Evolutionary conservation across 371 early-diverging fungal genomes (phyloP), one percentile per base, ranked within the genome.

Genomic region (Mortierella sp.): DNA sequence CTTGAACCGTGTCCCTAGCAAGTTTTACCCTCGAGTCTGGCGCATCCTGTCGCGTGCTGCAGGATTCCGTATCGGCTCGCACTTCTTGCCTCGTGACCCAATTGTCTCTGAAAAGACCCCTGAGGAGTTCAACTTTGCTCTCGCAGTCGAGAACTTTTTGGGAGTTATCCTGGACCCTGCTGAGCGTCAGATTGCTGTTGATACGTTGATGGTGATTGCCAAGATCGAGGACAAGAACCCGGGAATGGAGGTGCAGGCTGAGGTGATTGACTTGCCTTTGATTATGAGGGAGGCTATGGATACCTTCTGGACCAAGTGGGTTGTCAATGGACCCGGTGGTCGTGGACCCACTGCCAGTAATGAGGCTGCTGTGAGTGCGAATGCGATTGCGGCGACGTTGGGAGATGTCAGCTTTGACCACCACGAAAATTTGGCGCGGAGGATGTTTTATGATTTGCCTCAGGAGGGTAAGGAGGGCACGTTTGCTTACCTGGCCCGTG

Each of bases 81-180:
- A 90, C 65, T 87, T 87, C 48, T 86, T 97, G 60, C 95, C 95
- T 0, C 84, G 96, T 14, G 95, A 97, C 76, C 97, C 97, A 19
- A 96, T 95, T 7, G 93, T 97, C 11, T 93, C 94, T 63, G 97
- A 97, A 83, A 95, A 94, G 89, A 96, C 97, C 1, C 92, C 97
- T 0, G 96, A 96, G 70, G 97, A 97, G 79, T 93, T 92, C 89
- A 94, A 92, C 87, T 93, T 94, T 90, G 97, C 96, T 0, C 79
- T 96, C 60, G 94, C 92, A 45, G 94, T 97, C 0, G 97, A 96
- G 80, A 87, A 89, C 65, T 93, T 95, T 74, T 88, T 96, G 80
- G 92, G 91, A 3, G 88, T 86, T 73, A 92, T 95, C 50, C 84
- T 89, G 13, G 97, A 97, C 77, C 96, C 97, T 8, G 97, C 97